A percentile compares a stretch with the other conserved stretches of the same genome.
Evolutionary conservation across 768 basidiomycete species (phyloP).

Genomic region (Russula lepida): DNA sequence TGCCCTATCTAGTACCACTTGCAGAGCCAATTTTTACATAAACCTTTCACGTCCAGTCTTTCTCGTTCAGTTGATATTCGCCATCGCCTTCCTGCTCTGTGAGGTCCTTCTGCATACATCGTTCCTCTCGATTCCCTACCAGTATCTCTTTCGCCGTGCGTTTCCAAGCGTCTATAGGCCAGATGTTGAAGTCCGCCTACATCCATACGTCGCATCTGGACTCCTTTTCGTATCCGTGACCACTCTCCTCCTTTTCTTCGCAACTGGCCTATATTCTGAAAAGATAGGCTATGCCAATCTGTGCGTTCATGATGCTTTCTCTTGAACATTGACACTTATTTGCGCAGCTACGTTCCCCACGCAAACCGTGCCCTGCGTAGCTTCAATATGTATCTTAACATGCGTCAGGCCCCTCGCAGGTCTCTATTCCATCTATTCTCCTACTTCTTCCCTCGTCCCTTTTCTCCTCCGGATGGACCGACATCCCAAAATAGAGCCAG

Average conservation of each 20-base stretch:
- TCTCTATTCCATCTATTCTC: slow-evolving; percentile 48
- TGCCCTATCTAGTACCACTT: slow-evolving; percentile 26
- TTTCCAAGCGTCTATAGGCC: slow-evolving; percentile 45
- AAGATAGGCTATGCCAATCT: slow-evolving; percentile 95
- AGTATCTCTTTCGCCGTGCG: slow-evolving; percentile 38
- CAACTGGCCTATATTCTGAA: slow-evolving; percentile 92
- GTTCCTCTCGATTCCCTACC: slow-evolving; percentile 56
- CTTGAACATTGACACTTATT: slow-evolving; percentile 5
- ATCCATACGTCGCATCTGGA: slow-evolving; percentile 71
- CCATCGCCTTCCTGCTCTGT: slow-evolving; percentile 62
- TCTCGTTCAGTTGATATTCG: slow-evolving; percentile 55
- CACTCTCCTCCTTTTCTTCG: slow-evolving; percentile 89
- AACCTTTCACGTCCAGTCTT: slow-evolving; percentile 46
- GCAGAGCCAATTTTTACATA: neutral
- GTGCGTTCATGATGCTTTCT: slow-evolving; percentile 40
- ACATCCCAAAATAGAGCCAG: slow-evolving; percentile 33
- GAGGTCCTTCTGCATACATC: slow-evolving; percentile 69
- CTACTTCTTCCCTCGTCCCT: slow-evolving; percentile 48
- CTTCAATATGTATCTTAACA: slow-evolving; percentile 96
- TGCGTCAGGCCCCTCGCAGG: slow-evolving; percentile 67
- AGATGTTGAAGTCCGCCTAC: slow-evolving; percentile 39
- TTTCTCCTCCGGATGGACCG: slow-evolving; percentile 24
- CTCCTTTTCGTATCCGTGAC: slow-evolving; percentile 83
- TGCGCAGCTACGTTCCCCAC: slow-evolving; percentile 84
- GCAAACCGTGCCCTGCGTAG: slow-evolving; percentile 86